Base-by-base conservation (phyloP, 768 basidiomycete genomes). In the Leccinellum rugosiceps region DNA sequence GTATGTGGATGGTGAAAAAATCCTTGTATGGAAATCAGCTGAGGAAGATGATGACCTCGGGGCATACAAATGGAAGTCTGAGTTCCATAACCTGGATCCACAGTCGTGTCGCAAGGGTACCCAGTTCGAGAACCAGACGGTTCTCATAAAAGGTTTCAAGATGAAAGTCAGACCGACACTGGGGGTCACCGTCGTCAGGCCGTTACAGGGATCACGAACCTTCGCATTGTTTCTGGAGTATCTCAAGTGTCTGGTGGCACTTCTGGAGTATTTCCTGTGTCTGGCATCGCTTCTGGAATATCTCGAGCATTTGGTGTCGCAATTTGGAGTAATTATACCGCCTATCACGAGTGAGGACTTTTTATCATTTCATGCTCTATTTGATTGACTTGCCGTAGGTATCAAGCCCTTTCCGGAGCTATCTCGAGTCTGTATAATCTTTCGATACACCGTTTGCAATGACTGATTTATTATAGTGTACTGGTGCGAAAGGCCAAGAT, bases 81-180 rank as follows among this genome's bases (percentile, higher is more conserved):
- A n/a, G 31, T 56, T 51, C 17, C 32, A 14, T 9, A 3, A 26
- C 14, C 17, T 31, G 8, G 32, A 59, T 26, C 38, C 4, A 1
- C 50, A 34, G 14, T 13, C 43, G 1, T 28, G 55, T 35, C 47
- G 3, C 17, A 28, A 10, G 9, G 26, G 19, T 11, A 62, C n/a
- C n/a, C n/a, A n/a, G n/a, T n/a, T n/a, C n/a, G n/a, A n/a, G n/a
- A n/a, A n/a, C 31, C 61, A 62, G 45, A 61, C 61, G 6, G 9
- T 62, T 15, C 15, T 62, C 23, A 47, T 62, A 13, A 46, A 46
- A 26, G 59, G 61, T 3, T 61, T 63, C 48, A 54, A 46, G 46
- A 52, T 61, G 9, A 44, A 49, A 19, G 44, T 55, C 4, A 56
- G 52, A 23, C 28, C n/a, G 45, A 15, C 0, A 28, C 21, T 14